phyloP scores from a whole-genome alignment of 202 grass and related monocot genomes.

The Panicum hallii region DNA sequence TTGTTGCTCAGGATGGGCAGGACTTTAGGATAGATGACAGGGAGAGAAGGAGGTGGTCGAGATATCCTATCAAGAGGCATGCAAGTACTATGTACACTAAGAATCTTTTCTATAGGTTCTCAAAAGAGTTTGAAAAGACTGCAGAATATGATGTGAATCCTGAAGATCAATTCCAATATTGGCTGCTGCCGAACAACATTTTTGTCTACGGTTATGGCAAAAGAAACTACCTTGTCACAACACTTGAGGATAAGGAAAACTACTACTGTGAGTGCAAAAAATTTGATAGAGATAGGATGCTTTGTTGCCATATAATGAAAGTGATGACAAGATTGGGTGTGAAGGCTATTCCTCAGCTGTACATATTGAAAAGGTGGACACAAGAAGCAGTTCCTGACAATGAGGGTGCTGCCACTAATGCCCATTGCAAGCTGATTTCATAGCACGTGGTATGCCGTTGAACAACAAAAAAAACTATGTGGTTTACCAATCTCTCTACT shows the following conservation, averaged over 20 bases:
- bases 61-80: neutral
- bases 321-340: neutral
- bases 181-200: neutral
- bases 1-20: neutral
- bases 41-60: fast-evolving
- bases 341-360: neutral
- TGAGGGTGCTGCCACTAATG: neutral
- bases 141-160: neutral
- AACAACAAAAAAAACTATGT: neutral
- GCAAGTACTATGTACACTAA: neutral
- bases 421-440: no score
- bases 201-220: neutral
- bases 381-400: neutral
- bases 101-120: neutral
- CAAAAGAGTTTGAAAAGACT: neutral
- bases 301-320: no score
- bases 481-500: no score
- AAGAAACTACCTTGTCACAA: neutral
- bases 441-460: neutral
- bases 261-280: neutral
- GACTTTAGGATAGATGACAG: neutral
- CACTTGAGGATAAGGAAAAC: neutral
- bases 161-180: neutral
- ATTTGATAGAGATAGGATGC: no score
- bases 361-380: neutral